Base-by-base conservation (phyloP, 192 early-diverging fungal species). In the Obelidium mucronatum region DNA sequence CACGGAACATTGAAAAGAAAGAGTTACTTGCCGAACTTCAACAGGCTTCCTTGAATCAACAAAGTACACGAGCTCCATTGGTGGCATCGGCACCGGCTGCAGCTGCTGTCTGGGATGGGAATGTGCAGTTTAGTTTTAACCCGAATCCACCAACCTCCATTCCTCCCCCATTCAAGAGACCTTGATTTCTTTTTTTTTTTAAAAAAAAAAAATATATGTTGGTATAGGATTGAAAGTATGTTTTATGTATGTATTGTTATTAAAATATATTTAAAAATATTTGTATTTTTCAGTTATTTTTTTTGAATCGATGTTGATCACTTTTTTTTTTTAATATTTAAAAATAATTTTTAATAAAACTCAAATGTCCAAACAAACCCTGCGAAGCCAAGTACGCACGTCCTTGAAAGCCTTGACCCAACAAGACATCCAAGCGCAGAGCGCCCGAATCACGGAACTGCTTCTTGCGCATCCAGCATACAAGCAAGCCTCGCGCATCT, bases 51-150 rank as follows among this genome's bases (percentile, higher is more conserved):
- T 17, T 59, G 2, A 19, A 58, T 19, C 31, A 54, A 2, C 53
- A 55, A 37, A n/a, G n/a, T n/a, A n/a, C n/a, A n/a, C 37, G 26
- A 30, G 40, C 34, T 19, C 55, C 22, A 8, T 22, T 13, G 48
- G 11, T 13, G 48, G 48, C 8, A 22, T 51, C 48, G 48, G 22
- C 22, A 22, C 58, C 58, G 22, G n/a, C n/a, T n/a, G n/a, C n/a
- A n/a, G n/a, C n/a, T n/a, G n/a, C n/a, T n/a, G 44, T 68, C 2
- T 72, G 55, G 51, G 69, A 72, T 55, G 53, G 53, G 36, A 72
- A 72, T 36, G 0, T 72, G 2, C 54, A 72, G 19, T 72, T 58
- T 31, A 26, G 8, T 11, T 72, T 72, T 30, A 58, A 58, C 34
- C 54, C 51, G 4, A 58, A 55, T 33, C 69, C 69, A 17, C 69